Evolutionary conservation across 2,329 filamentous ascomycete genomes (phyloP).

Genomic region (Hypoxylon sp.): DNA sequence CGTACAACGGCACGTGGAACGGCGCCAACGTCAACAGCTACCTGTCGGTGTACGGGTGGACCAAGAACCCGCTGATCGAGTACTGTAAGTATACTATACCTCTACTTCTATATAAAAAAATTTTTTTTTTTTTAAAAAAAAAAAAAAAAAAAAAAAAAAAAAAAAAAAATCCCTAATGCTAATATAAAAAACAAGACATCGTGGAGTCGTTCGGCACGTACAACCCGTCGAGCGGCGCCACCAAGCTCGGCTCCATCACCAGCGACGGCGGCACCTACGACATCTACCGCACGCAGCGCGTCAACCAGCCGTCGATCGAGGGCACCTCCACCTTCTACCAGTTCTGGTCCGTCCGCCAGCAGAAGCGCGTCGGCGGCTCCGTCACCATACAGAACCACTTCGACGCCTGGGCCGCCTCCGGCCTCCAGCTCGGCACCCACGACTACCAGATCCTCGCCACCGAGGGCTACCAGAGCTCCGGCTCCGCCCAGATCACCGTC

Average conservation of each 20-base stretch:
- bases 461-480: constrained; percentile 59
- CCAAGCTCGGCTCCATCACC: constrained; percentile 48
- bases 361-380: constrained; percentile 59
- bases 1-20: constrained; percentile 52
- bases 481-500: constrained; percentile 55
- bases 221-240: constrained; percentile 50
- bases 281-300: constrained; percentile 52
- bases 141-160: no score
- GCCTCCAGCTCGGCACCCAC: constrained; percentile 51
- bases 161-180: no score
- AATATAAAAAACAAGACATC: no score
- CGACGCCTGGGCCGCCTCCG: constrained; percentile 49
- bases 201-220: constrained; percentile 53
- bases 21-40: constrained; percentile 56
- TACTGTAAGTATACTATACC: no score
- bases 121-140: no score
- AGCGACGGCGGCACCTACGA: constrained; percentile 52
- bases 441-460: constrained; percentile 54
- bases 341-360: constrained; percentile 64
- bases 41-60: constrained; percentile 58
- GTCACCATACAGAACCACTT: constrained; percentile 53
- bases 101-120: no score
- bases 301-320: constrained; percentile 59
- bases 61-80: constrained; percentile 53
- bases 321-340: constrained; percentile 59